Evolutionary conservation across 2,329 filamentous ascomycete genomes (phyloP), one percentile per base, ranked within the genome.

Genomic region (Colletotrichum brevisporum): DNA sequence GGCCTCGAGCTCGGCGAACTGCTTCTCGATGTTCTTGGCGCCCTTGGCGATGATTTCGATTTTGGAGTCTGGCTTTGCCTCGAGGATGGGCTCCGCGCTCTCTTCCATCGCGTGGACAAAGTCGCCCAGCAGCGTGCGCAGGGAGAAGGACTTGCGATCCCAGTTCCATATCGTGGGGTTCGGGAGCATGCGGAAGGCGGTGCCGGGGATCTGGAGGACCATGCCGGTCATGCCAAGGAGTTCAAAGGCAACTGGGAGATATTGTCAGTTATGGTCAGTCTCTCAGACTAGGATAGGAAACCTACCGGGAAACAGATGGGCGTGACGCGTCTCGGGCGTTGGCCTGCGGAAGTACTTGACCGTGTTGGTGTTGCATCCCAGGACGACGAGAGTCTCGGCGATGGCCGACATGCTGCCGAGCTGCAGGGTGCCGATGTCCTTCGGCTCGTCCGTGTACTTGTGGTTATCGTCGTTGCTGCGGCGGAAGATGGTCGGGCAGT

Each of bases 91-190:
- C 6, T 27, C 39, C 31, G 31, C 31, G 31, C 31, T 36, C n/a
- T 63, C 41, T 0, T 71, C 63, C 8, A 83, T 75, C 6, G 77
- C 74, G 1, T 73, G 71, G 8, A 73, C 47, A 70, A 80, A 86
- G 3, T 82, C 80, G n/a, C 77, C 74, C 50, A 86, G 73, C 0
- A 87, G 74, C 48, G 79, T 81, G 18, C 77, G 74, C 2, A 87
- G 72, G 45, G 81, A 83, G 26, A 87, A 82, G 1, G 82, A 82
- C 51, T 82, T 80, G 61, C 81, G 85, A 63, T 88, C 83, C 86
- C 86, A 89, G 21, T 76, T 77, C 63, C 86, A 85, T 1, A 82
- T 79, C 0, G 87, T 89, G 0, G 82, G 82, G 63, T 84, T 84
- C 0, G 82, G 82, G 1, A 84, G 74, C 76, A 81, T 79, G 31